Evolutionary conservation across 2,329 filamentous ascomycete genomes (phyloP).

Genomic region (Trichoderma asperellum): DNA sequence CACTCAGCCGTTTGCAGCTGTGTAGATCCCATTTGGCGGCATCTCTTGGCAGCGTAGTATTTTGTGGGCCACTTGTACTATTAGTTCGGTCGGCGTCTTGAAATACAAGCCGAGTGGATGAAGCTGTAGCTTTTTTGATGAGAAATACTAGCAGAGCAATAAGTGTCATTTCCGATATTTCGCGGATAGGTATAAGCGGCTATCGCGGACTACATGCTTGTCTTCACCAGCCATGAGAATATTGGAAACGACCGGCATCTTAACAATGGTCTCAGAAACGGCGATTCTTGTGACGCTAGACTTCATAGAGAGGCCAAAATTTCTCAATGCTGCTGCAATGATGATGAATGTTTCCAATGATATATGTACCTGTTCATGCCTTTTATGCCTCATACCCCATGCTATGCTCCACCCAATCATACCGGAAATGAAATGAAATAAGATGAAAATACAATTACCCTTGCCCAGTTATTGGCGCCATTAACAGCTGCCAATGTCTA

Average conservation of each 20-base stretch:
- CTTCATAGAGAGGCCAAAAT: neutral
- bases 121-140: neutral
- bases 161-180: neutral
- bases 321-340: neutral
- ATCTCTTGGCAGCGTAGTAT: conserved; percentile 3
- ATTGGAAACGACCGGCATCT: neutral
- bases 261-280: neutral
- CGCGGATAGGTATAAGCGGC: neutral
- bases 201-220: neutral
- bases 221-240: neutral
- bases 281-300: neutral
- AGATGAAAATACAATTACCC: neutral
- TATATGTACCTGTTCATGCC: neutral
- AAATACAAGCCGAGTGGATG: conserved; percentile 18
- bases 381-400: neutral
- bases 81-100: conserved; percentile 10
- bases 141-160: neutral
- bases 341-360: neutral
- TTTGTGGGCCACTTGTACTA: neutral
- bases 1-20: neutral
- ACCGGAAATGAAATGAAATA: neutral
- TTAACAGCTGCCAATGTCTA: neutral
- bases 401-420: neutral
- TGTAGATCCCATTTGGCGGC: neutral
- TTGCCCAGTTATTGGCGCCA: neutral